These are phyloP conservation scores for Beta lomatogona DNA, from an alignment of 179 eudicot species.

Conservation along the genomic window DNA sequence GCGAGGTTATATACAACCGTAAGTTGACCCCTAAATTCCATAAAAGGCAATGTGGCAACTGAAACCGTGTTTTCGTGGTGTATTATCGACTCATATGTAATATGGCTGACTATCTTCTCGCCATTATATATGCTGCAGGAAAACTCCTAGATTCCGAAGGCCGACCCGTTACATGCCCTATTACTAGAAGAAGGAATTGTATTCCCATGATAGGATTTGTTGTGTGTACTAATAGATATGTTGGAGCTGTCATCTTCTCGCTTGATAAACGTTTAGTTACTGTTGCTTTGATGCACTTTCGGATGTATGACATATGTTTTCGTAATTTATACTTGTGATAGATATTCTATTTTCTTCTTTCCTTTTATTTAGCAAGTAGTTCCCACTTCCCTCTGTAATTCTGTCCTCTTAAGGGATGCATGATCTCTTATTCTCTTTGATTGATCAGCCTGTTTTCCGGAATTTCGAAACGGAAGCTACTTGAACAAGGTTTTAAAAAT, in stretches of 20 bases:
- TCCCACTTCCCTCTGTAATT: not conserved
- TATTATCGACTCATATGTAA: not conserved
- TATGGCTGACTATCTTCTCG: not conserved
- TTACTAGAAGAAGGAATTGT: constrained; percentile 22
- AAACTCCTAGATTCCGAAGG: constrained; percentile 53
- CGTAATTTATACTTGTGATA: not conserved
- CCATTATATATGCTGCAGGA: constrained; percentile 34
- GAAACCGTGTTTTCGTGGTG: not conserved
- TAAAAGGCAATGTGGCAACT: too few species aligned
- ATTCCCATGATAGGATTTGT: not conserved
- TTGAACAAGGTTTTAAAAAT: too few species aligned
- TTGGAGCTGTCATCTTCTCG: constrained; percentile 1
- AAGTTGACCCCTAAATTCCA: too few species aligned
- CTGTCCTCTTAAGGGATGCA: too few species aligned
- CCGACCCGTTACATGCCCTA: constrained; percentile 53
- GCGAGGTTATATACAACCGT: too few species aligned
- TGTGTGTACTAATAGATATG: not conserved
- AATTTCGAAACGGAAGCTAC: too few species aligned
- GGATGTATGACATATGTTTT: not conserved
- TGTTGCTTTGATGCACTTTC: not conserved
- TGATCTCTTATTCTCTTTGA: too few species aligned
- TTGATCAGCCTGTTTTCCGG: too few species aligned
- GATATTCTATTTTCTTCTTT: not conserved
- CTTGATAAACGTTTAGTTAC: constrained; percentile 13
- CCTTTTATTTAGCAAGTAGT: not conserved